Evolutionary conservation across 257 asterid genomes (phyloP), one percentile per base, ranked within the genome.

Genomic region (Nicotiana noctiflora): DNA sequence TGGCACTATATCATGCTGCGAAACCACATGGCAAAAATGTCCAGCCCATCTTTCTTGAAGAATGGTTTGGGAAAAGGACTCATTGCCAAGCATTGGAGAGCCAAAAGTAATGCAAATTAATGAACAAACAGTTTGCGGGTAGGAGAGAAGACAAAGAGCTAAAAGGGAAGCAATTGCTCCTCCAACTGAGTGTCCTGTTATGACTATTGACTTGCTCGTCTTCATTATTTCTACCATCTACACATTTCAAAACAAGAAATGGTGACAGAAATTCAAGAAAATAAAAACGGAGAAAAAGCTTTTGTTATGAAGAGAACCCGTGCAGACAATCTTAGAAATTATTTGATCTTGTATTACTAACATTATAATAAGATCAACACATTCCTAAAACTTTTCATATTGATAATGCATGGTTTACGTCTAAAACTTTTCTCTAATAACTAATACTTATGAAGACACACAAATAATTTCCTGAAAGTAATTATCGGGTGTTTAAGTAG

Each of bases 41-140:
- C 97, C 98, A 27, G 83, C 88, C 97, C 97, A 94, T 83, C 96
- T 84, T 82, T 90, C 87, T 81, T 89, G 94, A 82, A 93, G 93
- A 77, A 94, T 90, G 25, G 89, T 90, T 79, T 80, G 86, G 51
- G 97, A 88, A 76, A 91, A 89, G 8, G 96, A 84, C 18, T 87
- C 81, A 70, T 91, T 94, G 19, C 98, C 98, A 18, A 94, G 89
- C 92, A 94, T 84, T 3, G 96, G 91, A 11, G 98, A 92, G 17
- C 98, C 98, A 27, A 87, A 94, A 2, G 96, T 90, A 81, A 94
- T 86, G 88, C 97, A 93, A 21, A 94, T 80, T 1, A 94, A 89
- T 2, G 89, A 77, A 49, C 21, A 81, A 55, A 80, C 65, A 65
- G 86, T 82, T 19, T 83, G 89, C 18, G 83, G 66, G 44, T 27